Conservation (phyloP, 129 eudicot genomes). For the Rutidosis leptorrhynchoides region DNA sequence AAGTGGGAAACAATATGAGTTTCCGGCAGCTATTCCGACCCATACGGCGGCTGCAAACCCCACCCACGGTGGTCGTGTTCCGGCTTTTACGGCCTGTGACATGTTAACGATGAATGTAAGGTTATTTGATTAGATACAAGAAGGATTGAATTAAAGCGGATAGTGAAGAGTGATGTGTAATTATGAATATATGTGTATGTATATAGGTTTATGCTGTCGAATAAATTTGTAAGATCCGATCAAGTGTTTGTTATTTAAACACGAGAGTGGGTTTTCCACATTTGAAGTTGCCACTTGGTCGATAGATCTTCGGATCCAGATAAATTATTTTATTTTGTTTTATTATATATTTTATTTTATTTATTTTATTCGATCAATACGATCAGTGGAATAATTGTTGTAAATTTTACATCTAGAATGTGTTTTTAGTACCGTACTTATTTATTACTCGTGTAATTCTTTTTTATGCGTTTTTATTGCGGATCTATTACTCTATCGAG, state of each 20-base stretch:
- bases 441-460: too few species aligned
- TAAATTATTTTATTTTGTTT: too few species aligned
- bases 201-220: not conserved
- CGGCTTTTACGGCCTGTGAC: constrained; percentile 50
- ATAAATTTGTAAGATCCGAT: constrained; percentile 21
- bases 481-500: too few species aligned
- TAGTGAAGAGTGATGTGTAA: not conserved
- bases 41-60: constrained; percentile 94
- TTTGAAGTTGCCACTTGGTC: constrained; percentile 11
- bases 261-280: constrained; percentile 18
- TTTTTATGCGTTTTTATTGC: too few species aligned
- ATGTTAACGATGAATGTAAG: too few species aligned
- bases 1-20: constrained; percentile 68
- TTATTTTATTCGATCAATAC: too few species aligned
- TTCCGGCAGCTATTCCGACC: constrained; percentile 84
- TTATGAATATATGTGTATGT: not conserved
- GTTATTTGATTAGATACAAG: too few species aligned
- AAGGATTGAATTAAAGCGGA: too few species aligned
- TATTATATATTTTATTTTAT: too few species aligned
- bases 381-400: too few species aligned
- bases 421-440: too few species aligned
- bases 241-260: not conserved
- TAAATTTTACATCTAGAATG: too few species aligned
- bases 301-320: not conserved
- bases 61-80: constrained; percentile 97